A percentile compares a stretch with the other conserved stretches of the same genome.
Evolutionary conservation across 805 yeast species (phyloP).

Genomic region (Yarrowia sp.): DNA sequence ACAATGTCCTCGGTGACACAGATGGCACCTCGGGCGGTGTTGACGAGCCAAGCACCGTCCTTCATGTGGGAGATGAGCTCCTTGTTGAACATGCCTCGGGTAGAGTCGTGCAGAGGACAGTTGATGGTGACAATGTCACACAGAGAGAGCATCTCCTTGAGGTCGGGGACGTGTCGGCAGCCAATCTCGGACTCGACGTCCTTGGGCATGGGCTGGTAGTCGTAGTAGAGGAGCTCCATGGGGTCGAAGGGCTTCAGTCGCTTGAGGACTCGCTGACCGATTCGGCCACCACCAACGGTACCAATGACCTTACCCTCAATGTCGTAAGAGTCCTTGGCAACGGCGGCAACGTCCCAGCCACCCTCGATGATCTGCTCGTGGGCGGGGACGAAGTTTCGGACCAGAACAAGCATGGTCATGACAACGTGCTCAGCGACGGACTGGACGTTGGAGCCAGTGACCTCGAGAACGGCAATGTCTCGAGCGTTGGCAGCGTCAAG

Average conservation of each 20-base stretch:
- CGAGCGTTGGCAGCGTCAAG: slow-evolving; percentile 53
- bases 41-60: slow-evolving; percentile 60
- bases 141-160: slow-evolving; percentile 41
- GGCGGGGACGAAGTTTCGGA: slow-evolving; percentile 58
- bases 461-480: slow-evolving; percentile 59
- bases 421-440: slow-evolving; percentile 68
- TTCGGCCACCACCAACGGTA: slow-evolving; percentile 69
- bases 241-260: slow-evolving; percentile 60
- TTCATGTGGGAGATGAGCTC: slow-evolving; percentile 51
- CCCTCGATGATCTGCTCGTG: slow-evolving; percentile 56
- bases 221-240: slow-evolving; percentile 59
- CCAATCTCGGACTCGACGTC: slow-evolving; percentile 57
- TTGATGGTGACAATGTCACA: slow-evolving; percentile 32
- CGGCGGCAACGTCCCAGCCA: slow-evolving; percentile 56
- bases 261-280: slow-evolving; percentile 63
- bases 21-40: slow-evolving; percentile 70
- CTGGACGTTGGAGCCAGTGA: slow-evolving; percentile 60
- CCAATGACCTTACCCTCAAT: slow-evolving; percentile 59
- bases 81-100: slow-evolving; percentile 37
- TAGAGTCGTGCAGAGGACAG: slow-evolving; percentile 37
- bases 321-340: slow-evolving; percentile 56
- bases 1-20: slow-evolving; percentile 61
- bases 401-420: slow-evolving; percentile 58
- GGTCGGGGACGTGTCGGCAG: slow-evolving; percentile 54
- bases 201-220: slow-evolving; percentile 54